phyloP scores from a whole-genome alignment of 2,329 filamentous ascomycete genomes.

The Fusarium pininemorale region DNA sequence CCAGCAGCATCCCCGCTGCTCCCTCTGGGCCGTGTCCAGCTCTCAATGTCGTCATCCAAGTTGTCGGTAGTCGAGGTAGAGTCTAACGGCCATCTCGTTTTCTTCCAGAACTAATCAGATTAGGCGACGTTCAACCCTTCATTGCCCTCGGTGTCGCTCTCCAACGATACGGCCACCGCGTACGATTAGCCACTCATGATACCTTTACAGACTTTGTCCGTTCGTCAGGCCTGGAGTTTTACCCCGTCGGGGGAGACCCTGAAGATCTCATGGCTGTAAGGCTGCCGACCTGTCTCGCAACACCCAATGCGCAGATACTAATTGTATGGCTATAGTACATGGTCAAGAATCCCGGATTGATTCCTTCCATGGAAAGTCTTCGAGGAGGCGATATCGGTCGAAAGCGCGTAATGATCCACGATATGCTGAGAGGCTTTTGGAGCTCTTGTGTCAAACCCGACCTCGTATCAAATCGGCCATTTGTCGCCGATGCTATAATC shows the following conservation, averaged over 20 bases:
- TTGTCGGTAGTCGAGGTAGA: slow-evolving; percentile 21
- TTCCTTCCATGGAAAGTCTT: background rate
- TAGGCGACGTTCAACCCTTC: slow-evolving; percentile 25
- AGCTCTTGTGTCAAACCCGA: background rate
- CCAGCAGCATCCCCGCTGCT: background rate
- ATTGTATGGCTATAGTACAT: background rate
- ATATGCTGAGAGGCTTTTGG: background rate
- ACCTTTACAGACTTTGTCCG: slow-evolving; percentile 7
- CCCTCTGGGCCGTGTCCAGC: background rate
- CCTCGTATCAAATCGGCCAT: slow-evolving; percentile 49
- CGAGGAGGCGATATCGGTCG: background rate
- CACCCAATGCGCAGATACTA: rapidly evolving
- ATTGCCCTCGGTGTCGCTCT: slow-evolving; percentile 16
- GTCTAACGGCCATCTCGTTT: rapidly evolving
- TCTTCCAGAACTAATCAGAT: background rate
- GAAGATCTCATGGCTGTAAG: slow-evolving; percentile 20
- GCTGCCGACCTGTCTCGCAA: rapidly evolving
- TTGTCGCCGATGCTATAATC: slow-evolving; percentile 80
- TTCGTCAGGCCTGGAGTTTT: slow-evolving; percentile 6
- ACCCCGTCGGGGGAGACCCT: slow-evolving; percentile 19
- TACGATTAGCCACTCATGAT: slow-evolving; percentile 22
- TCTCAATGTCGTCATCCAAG: slow-evolving; percentile 22
- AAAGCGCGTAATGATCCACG: background rate
- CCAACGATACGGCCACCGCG: slow-evolving; percentile 14
- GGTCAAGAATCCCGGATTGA: background rate